These are phyloP conservation scores for Fusarium aywerte DNA, from an alignment of 2,329 filamentous ascomycete genomes.

Conservation along the genomic window DNA sequence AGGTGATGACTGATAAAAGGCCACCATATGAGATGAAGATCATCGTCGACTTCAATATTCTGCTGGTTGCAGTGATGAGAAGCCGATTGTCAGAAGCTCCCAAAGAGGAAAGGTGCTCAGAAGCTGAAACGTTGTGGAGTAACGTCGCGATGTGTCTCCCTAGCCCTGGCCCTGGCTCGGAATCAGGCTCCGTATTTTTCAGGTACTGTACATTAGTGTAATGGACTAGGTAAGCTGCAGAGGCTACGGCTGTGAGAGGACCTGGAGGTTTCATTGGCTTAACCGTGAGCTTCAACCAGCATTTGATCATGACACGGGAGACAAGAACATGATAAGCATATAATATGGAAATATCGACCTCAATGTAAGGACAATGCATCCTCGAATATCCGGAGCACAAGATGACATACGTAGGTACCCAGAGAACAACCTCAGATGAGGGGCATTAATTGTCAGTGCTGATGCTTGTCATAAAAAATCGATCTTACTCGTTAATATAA, in stretches of 20 bases:
- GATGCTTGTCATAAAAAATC: slow-evolving; percentile 5
- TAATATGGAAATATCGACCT: neutral
- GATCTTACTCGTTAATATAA: slow-evolving; percentile 12
- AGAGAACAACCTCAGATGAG: neutral
- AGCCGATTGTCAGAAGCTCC: neutral
- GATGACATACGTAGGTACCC: neutral
- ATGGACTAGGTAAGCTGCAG: slow-evolving; percentile 7
- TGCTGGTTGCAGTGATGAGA: neutral
- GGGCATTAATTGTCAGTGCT: neutral
- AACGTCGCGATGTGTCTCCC: slow-evolving; percentile 19
- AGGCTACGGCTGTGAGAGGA: slow-evolving; percentile 12
- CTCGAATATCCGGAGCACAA: neutral
- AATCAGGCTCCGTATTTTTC: slow-evolving; percentile 26
- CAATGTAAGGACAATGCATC: neutral
- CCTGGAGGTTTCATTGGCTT: neutral
- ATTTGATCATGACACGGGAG: neutral
- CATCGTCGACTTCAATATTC: neutral
- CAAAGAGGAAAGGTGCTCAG: slow-evolving; percentile 33
- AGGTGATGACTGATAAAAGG: no score
- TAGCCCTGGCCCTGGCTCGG: slow-evolving; percentile 20
- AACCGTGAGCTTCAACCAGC: neutral
- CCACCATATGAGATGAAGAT: no score
- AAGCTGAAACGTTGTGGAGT: slow-evolving; percentile 43
- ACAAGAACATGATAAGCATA: neutral
- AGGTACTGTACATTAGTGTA: slow-evolving; percentile 30